These are phyloP conservation scores for Ceratocystis huliohia DNA, from an alignment of 2,329 filamentous ascomycete genomes.

Conservation along the genomic window DNA sequence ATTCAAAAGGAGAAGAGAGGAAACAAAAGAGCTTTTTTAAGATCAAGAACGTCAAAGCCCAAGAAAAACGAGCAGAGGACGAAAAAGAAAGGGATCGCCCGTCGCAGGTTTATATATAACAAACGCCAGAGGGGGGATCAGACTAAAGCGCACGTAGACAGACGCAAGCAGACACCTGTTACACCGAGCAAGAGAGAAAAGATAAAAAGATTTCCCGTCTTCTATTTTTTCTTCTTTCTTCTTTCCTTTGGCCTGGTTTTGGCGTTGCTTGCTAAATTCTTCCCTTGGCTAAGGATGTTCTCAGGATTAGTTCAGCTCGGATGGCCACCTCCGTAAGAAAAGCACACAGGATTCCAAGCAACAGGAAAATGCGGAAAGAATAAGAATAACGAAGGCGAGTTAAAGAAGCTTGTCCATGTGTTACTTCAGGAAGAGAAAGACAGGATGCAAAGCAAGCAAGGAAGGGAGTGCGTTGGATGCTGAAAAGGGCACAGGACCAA, in stretches of 20 bases:
- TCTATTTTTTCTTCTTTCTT: no score
- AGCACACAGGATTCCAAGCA: conserved; percentile 2
- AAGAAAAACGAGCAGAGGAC: neutral
- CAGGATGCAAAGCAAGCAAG: neutral
- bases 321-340: conserved; percentile 1
- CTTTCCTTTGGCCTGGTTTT: neutral
- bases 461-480: neutral
- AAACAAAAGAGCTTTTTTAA: neutral
- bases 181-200: neutral
- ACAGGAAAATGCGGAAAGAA: neutral
- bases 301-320: conserved; percentile 9
- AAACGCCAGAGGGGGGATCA: neutral
- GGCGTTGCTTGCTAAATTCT: neutral
- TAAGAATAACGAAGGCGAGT: neutral
- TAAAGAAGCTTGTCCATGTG: neutral
- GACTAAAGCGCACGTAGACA: neutral
- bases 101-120: neutral
- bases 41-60: neutral
- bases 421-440: neutral
- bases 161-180: neutral
- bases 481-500: neutral
- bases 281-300: conserved; percentile 5
- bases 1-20: neutral
- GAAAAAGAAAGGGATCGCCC: neutral
- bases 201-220: neutral